phyloP scores from a whole-genome alignment of 306 rosid species.

The Rosa chinensis region DNA sequence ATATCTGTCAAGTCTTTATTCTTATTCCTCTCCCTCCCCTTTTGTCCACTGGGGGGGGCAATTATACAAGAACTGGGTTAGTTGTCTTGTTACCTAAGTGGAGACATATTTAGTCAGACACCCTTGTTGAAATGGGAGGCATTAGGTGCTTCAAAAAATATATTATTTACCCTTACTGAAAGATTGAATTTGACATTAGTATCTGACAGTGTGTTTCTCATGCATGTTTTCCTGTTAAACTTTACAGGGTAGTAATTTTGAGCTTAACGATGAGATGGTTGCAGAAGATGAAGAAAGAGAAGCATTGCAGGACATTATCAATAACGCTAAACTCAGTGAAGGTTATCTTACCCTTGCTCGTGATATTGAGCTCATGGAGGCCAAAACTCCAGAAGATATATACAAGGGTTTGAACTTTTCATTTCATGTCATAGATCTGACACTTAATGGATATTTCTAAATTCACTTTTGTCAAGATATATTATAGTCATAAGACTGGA shows the following conservation, averaged over 20 bases:
- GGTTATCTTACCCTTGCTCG: slow-evolving; percentile 98
- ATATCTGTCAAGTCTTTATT: not conserved
- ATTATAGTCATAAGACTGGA: not conserved
- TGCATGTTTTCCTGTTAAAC: not conserved
- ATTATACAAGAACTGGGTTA: too few relatives aligned
- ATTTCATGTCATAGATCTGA: too few relatives aligned
- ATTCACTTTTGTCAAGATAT: not conserved
- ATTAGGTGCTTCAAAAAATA: not conserved
- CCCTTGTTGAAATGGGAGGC: not conserved
- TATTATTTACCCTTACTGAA: not conserved
- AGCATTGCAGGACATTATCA: slow-evolving; percentile 72
- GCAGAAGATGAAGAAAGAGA: slow-evolving; percentile 74
- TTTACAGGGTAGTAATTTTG: slow-evolving; percentile 69
- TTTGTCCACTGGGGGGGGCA: too few relatives aligned
- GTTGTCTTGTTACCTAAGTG: too few relatives aligned
- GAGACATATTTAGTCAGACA: not conserved
- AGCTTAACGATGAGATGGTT: slow-evolving; percentile 75
- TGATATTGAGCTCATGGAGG: slow-evolving; percentile 97
- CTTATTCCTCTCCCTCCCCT: not conserved
- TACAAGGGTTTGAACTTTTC: slow-evolving; percentile 66
- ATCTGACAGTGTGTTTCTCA: not conserved
- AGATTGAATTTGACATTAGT: not conserved
- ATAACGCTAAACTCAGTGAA: slow-evolving; percentile 82
- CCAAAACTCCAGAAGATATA: slow-evolving; percentile 97
- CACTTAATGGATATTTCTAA: too few relatives aligned